Conservation (phyloP, 108 stramenopile species). For the Pseudonitzschia multistriata region DNA sequence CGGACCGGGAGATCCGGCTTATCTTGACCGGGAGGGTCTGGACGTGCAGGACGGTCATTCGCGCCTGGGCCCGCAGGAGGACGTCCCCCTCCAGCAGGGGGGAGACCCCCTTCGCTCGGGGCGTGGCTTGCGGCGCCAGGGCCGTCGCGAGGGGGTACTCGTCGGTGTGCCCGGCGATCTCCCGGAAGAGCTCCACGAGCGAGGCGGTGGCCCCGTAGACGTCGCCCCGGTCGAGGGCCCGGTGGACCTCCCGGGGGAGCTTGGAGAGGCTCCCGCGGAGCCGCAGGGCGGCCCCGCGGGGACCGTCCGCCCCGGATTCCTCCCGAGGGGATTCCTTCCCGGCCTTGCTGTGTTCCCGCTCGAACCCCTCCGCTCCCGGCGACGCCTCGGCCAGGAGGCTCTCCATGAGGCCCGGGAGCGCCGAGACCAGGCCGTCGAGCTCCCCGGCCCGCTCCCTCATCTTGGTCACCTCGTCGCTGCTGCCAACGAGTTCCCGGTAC, state of each 20-base stretch:
- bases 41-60: slow-evolving; percentile 84
- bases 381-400: slow-evolving; percentile 32
- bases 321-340: background rate
- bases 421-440: slow-evolving; percentile 64
- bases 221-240: slow-evolving; percentile 60
- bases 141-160: slow-evolving; percentile 69
- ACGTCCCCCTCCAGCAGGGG: slow-evolving; percentile 13
- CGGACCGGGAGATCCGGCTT: slow-evolving; percentile 46
- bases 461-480: slow-evolving; percentile 78
- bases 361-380: background rate
- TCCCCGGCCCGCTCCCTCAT: slow-evolving; percentile 80
- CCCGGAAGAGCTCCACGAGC: slow-evolving; percentile 59
- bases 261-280: slow-evolving; percentile 46
- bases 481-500: slow-evolving; percentile 85
- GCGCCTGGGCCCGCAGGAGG: slow-evolving; percentile 58
- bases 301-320: slow-evolving; percentile 3
- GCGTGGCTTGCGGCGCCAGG: slow-evolving; percentile 25
- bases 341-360: background rate
- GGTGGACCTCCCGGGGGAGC: slow-evolving; percentile 67
- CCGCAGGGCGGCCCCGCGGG: background rate
- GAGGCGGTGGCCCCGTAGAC: slow-evolving; percentile 65
- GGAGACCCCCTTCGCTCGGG: background rate
- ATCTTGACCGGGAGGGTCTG: slow-evolving; percentile 73
- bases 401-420: slow-evolving; percentile 60
- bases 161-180: slow-evolving; percentile 61